These are phyloP conservation scores for Verticillium longisporum DNA, from an alignment of 2,329 filamentous ascomycete species.

Conservation along the genomic window DNA sequence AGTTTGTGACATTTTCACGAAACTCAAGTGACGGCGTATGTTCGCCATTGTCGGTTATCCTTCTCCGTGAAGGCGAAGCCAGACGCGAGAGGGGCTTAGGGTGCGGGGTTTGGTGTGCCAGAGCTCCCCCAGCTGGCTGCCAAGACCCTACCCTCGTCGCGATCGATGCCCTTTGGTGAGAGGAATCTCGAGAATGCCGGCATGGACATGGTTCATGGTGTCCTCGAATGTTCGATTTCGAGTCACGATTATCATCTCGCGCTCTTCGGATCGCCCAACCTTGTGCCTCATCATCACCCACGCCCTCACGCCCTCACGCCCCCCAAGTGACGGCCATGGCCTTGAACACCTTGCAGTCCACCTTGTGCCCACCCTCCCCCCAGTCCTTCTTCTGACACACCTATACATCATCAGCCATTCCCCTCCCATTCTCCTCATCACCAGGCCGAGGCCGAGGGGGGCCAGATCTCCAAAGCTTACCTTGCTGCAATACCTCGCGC, in stretches of 20 bases:
- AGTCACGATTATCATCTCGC: too few relatives aligned
- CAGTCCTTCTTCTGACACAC: slow-evolving; percentile 35
- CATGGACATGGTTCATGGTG: background rate
- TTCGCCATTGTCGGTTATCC: background rate
- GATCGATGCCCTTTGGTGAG: background rate
- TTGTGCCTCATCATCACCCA: background rate
- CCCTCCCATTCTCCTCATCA: background rate
- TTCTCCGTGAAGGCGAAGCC: background rate
- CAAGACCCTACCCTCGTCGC: background rate
- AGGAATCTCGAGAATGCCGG: too few relatives aligned
- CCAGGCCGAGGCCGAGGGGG: background rate
- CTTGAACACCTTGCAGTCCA: slow-evolving; percentile 35
- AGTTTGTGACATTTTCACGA: too few relatives aligned
- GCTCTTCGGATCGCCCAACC: background rate
- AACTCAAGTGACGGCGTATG: too few relatives aligned
- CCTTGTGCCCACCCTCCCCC: slow-evolving; percentile 33
- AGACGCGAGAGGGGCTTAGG: background rate
- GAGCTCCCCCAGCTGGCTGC: background rate
- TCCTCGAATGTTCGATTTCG: background rate
- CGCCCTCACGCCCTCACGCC: background rate
- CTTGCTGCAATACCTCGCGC: slow-evolving; percentile 38
- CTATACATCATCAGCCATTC: slow-evolving; percentile 16
- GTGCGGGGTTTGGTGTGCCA: background rate
- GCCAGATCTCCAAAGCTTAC: slow-evolving; percentile 18
- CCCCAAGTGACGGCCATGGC: slow-evolving; percentile 28